These are phyloP conservation scores for Wallemia ichthyophaga DNA, from an alignment of 1,284 basidiomycete genomes.

Conservation along the genomic window DNA sequence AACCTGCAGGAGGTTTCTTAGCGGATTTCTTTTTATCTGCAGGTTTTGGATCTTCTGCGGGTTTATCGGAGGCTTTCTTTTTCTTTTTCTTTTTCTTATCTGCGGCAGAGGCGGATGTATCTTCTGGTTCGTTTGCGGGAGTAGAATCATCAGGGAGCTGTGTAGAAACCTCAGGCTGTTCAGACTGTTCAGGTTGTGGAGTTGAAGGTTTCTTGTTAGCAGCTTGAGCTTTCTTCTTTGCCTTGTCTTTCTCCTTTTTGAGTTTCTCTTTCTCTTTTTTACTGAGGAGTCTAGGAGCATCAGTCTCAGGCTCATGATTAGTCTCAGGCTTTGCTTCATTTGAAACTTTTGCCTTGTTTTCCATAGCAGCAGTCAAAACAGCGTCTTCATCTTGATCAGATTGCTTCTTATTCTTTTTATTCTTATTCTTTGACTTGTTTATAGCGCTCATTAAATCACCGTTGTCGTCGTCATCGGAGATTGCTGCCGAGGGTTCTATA, in stretches of 20 bases:
- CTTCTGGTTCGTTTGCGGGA: constrained; percentile 8
- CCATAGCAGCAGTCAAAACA: neutral
- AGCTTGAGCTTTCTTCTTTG: constrained; percentile 78
- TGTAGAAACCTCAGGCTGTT: constrained; percentile 8
- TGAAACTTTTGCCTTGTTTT: neutral
- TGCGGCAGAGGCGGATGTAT: constrained; percentile 6
- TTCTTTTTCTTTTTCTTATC: constrained; percentile 5
- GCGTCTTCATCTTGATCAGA: neutral
- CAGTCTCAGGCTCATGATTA: constrained; percentile 12
- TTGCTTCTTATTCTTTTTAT: neutral
- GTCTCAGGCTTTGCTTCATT: constrained; percentile 8
- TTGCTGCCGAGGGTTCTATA: constrained; percentile 6
- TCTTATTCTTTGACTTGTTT: neutral
- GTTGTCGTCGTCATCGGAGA: neutral
- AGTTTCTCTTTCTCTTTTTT: constrained; percentile 83
- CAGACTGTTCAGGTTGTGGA: constrained; percentile 10
- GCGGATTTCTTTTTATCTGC: constrained; percentile 63
- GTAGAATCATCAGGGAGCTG: constrained; percentile 9
- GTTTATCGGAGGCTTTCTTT: constrained; percentile 19
- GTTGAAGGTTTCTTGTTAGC: constrained; percentile 42
- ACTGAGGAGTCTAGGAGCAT: constrained; percentile 30
- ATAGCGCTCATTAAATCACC: neutral
- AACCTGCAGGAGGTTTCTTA: constrained; percentile 37
- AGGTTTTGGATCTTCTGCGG: constrained; percentile 28
- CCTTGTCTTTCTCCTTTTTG: constrained; percentile 86